phyloP scores from a whole-genome alignment of 2,329 filamentous ascomycete species.

The Clarireedia hainanense region DNA sequence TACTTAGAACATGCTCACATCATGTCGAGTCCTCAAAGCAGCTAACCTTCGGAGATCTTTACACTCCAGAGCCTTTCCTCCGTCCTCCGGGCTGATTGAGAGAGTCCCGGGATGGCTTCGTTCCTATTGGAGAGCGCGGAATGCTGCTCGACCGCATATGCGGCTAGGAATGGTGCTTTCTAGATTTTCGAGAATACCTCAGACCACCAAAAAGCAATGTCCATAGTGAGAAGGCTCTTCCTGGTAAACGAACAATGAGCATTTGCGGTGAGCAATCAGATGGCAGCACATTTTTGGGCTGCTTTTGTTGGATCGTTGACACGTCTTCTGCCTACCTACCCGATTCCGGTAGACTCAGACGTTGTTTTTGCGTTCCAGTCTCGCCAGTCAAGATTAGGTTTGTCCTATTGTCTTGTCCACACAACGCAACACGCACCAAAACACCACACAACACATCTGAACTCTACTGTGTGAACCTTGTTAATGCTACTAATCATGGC shows the following conservation, averaged over 20 bases:
- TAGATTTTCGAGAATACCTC: constrained; percentile 1
- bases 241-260: not conserved
- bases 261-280: constrained; percentile 7
- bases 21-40: not conserved
- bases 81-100: not conserved
- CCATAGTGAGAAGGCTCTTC: constrained; percentile 3
- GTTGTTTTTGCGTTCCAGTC: not conserved
- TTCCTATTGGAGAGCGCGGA: constrained; percentile 7
- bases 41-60: constrained; percentile 5
- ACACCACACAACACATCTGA: not conserved
- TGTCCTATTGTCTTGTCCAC: not conserved
- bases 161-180: not conserved
- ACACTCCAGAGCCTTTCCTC: not conserved
- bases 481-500: not conserved
- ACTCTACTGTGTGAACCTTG: not conserved
- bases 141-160: constrained; percentile 3
- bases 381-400: not conserved
- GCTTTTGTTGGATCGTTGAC: not conserved
- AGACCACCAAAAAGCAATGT: not conserved
- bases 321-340: not conserved
- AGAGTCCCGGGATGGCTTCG: not conserved
- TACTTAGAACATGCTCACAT: not conserved
- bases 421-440: not conserved
- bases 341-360: not conserved
- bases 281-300: not conserved